phyloP scores from a whole-genome alignment of 2,329 filamentous ascomycete species.

The Talaromyces sp. region DNA sequence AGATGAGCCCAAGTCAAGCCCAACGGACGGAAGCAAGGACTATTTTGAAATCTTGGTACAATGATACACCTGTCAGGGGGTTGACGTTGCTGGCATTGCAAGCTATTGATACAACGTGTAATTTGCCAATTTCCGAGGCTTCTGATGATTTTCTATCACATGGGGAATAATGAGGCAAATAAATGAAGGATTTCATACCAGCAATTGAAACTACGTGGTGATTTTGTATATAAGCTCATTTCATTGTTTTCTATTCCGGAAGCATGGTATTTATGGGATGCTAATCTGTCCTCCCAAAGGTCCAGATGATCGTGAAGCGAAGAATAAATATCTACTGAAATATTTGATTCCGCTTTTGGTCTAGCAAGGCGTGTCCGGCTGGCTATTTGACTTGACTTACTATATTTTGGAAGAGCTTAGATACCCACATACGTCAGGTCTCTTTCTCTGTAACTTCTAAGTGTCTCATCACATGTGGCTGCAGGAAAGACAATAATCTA shows the following conservation, averaged over 20 bases:
- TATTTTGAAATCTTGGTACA: conserved; percentile 12
- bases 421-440: neutral
- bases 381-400: no score
- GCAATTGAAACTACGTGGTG: no score
- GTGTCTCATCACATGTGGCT: neutral
- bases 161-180: neutral
- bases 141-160: neutral
- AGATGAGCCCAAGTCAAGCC: neutral
- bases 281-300: no score
- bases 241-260: no score
- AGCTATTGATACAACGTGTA: neutral
- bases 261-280: no score
- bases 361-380: no score
- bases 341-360: no score
- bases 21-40: conserved; percentile 5
- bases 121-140: no score
- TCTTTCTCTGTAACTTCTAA: neutral
- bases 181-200: no score
- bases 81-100: conserved; percentile 5
- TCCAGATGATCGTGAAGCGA: no score
- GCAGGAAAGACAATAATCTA: neutral
- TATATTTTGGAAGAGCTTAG: neutral
- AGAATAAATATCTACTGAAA: no score
- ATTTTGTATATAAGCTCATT: neutral
- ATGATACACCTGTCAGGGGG: conserved; percentile 8